These are phyloP conservation scores for Citrus mangshanensis DNA, from an alignment of 345 rosid genomes.

Conservation along the genomic window DNA sequence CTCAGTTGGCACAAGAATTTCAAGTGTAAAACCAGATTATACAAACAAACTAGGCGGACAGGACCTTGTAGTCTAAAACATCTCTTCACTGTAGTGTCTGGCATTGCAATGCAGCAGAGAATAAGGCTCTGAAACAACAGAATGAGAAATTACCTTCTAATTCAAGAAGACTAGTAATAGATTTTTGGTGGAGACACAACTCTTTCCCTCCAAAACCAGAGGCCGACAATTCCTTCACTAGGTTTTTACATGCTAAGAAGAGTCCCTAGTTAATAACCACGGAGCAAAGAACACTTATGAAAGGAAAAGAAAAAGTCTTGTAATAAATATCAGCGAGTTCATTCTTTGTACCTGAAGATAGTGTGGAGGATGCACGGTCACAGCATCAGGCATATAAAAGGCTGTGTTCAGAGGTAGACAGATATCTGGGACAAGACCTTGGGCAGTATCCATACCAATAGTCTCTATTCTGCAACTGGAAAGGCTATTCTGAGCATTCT, in stretches of 20 bases:
- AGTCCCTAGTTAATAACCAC: constrained; percentile 56
- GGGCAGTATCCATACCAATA: constrained; percentile 52
- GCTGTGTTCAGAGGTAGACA: constrained; percentile 57
- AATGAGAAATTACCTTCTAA: constrained; percentile 55
- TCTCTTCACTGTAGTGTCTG: not conserved
- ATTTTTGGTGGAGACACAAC: constrained; percentile 49
- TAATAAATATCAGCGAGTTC: not conserved
- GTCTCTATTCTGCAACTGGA: constrained; percentile 69
- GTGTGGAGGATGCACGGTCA: constrained; percentile 66
- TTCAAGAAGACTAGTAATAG: constrained; percentile 46
- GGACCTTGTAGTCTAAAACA: not conserved
- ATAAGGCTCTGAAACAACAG: not conserved
- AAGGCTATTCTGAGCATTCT: constrained; percentile 83
- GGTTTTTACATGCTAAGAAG: constrained; percentile 69
- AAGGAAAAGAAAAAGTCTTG: not conserved
- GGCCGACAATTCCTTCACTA: constrained; percentile 40
- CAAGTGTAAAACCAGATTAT: not conserved
- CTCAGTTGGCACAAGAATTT: not conserved
- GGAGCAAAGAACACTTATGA: not conserved
- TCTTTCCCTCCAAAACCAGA: constrained; percentile 38
- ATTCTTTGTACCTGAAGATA: constrained; percentile 59
- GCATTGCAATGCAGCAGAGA: not conserved
- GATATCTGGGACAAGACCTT: constrained; percentile 57
- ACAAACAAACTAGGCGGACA: not conserved
- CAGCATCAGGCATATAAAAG: constrained; percentile 82